phyloP scores from a whole-genome alignment of 768 basidiomycete species.

The Suillus placidus region DNA sequence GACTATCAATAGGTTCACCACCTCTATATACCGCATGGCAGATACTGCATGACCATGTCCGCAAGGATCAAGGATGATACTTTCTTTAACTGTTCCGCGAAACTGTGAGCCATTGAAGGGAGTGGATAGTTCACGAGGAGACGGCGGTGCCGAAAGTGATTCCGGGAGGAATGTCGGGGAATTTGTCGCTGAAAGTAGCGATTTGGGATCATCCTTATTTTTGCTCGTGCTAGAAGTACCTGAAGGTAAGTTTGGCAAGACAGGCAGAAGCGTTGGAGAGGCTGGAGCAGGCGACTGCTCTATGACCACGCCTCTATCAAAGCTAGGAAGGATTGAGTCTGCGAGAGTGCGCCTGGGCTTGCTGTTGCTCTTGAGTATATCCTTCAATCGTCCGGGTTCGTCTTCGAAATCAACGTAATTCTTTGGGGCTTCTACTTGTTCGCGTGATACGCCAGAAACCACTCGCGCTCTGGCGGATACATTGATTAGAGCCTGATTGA shows the following conservation, averaged over 20 bases:
- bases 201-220: conserved; percentile 39
- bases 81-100: conserved; percentile 26
- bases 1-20: conserved; percentile 47
- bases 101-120: conserved; percentile 21
- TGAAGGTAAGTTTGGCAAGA: conserved; percentile 16
- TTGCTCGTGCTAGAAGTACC: conserved; percentile 16
- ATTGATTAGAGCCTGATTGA: conserved; percentile 49
- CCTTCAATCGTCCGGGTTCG: conserved; percentile 75
- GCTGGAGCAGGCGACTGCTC: conserved; percentile 22
- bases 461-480: conserved; percentile 60
- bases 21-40: conserved; percentile 49
- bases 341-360: conserved; percentile 28
- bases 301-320: conserved; percentile 31
- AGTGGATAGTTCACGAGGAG: conserved; percentile 23
- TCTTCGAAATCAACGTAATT: conserved; percentile 84
- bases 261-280: conserved; percentile 15
- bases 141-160: conserved; percentile 42
- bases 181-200: conserved; percentile 48
- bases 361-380: conserved; percentile 62
- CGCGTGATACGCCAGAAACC: conserved; percentile 71
- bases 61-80: conserved; percentile 49
- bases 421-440: conserved; percentile 75
- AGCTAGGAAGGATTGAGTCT: conserved; percentile 34
- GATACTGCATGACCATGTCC: conserved; percentile 45
- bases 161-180: conserved; percentile 44